Conservation (phyloP, 345 rosid species). For the Acer yangbiense region DNA sequence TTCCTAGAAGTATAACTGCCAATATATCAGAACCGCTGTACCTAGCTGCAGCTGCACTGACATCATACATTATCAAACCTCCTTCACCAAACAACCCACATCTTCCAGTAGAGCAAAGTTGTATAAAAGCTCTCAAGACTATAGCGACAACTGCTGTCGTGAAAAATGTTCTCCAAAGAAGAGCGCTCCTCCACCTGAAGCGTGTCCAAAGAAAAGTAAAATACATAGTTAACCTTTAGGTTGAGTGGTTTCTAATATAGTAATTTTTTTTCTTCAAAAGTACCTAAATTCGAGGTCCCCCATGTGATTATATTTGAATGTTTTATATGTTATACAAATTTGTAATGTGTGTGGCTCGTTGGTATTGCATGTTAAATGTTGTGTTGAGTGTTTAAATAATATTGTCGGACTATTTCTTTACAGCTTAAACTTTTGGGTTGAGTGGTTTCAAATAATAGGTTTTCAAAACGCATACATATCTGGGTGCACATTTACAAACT, state of each 20-base stretch:
- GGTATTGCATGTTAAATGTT: neutral
- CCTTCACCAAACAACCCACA: conserved; percentile 74
- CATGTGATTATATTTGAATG: neutral
- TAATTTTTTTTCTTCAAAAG: neutral
- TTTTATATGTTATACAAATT: neutral
- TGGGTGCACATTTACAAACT: neutral
- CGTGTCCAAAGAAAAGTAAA: conserved; percentile 1
- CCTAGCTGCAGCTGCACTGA: conserved; percentile 41
- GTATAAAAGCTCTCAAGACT: conserved; percentile 58
- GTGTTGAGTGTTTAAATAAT: no score
- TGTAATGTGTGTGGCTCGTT: neutral
- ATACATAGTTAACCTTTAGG: neutral
- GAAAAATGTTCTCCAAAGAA: conserved; percentile 78
- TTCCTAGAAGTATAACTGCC: conserved; percentile 58
- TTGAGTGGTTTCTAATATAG: neutral
- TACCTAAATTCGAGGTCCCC: neutral
- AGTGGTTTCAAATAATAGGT: neutral
- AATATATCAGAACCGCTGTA: conserved; percentile 53
- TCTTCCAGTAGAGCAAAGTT: conserved; percentile 47
- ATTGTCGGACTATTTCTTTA: no score
- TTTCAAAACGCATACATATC: neutral
- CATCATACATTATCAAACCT: conserved; percentile 72
- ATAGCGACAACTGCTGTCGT: conserved; percentile 78
- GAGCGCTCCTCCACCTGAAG: conserved; percentile 76
- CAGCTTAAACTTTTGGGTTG: neutral